phyloP scores from a whole-genome alignment of 768 basidiomycete species.

The Tricholoma sp. region DNA sequence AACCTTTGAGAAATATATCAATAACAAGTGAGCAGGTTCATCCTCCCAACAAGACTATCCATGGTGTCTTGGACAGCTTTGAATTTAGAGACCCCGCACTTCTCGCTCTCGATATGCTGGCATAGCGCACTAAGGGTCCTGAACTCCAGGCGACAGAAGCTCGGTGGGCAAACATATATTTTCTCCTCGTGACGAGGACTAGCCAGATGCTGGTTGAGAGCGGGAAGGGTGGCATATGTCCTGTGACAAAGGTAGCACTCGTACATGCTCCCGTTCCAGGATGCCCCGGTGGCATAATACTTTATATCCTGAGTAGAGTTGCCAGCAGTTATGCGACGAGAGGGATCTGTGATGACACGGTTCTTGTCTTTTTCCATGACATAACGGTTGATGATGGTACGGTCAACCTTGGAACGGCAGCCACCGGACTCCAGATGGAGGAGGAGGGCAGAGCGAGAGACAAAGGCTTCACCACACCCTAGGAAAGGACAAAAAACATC shows the following conservation, averaged over 20 bases:
- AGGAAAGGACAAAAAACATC: slow-evolving; percentile 29
- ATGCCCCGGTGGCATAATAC: slow-evolving; percentile 26
- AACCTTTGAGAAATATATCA: neutral
- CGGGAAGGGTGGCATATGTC: slow-evolving; percentile 31
- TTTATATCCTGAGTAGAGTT: slow-evolving; percentile 10
- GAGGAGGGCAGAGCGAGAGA: slow-evolving; percentile 49
- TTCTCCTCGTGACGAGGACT: slow-evolving; percentile 55
- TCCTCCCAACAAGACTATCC: slow-evolving; percentile 25
- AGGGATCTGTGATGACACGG: slow-evolving; percentile 52
- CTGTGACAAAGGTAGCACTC: slow-evolving; percentile 64
- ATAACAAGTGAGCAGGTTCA: slow-evolving; percentile 19
- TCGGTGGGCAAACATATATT: slow-evolving; percentile 51
- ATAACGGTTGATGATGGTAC: slow-evolving; percentile 34
- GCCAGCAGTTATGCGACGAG: slow-evolving; percentile 39
- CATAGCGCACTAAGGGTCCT: slow-evolving; percentile 51
- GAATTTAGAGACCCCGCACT: slow-evolving; percentile 52
- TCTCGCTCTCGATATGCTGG: slow-evolving; percentile 63
- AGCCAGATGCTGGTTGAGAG: slow-evolving; percentile 58
- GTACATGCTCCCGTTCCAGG: slow-evolving; percentile 45
- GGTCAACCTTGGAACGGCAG: slow-evolving; percentile 46
- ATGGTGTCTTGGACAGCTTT: slow-evolving; percentile 33
- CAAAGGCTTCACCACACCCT: slow-evolving; percentile 43
- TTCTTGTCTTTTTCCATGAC: slow-evolving; percentile 38
- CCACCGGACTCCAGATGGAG: slow-evolving; percentile 60
- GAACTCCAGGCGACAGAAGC: slow-evolving; percentile 39